These are phyloP conservation scores for Cnidoscolus chayamansa DNA, from an alignment of 441 rosid species.

Conservation along the genomic window DNA sequence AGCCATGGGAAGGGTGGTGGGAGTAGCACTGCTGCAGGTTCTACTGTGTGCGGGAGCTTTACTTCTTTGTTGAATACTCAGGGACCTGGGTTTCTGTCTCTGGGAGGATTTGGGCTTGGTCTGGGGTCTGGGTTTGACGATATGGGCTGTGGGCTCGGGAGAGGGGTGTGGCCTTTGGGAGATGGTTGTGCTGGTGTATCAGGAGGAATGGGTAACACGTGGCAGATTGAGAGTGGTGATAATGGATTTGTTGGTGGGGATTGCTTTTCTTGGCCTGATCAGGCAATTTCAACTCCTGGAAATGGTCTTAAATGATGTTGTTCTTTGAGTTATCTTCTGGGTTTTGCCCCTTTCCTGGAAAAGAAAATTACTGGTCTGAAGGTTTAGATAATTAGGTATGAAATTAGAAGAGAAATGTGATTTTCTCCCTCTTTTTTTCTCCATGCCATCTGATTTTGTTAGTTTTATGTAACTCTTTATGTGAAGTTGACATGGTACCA, in stretches of 20 bases:
- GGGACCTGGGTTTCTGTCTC: slow-evolving; percentile 59
- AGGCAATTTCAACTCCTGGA: slow-evolving; percentile 78
- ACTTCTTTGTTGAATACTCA: slow-evolving; percentile 67
- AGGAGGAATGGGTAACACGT: slow-evolving; percentile 37
- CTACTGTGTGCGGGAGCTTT: slow-evolving; percentile 45
- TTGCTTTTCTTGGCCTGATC: slow-evolving; percentile 81
- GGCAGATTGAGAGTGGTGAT: slow-evolving; percentile 81
- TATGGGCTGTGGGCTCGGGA: slow-evolving; percentile 63
- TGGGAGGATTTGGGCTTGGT: slow-evolving; percentile 67
- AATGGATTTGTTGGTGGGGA: slow-evolving; percentile 56
- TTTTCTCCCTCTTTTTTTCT: not conserved
- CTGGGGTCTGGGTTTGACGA: slow-evolving; percentile 61
- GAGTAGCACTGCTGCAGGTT: not conserved
- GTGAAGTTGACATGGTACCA: not conserved
- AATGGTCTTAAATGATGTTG: slow-evolving; percentile 56
- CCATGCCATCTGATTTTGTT: not conserved
- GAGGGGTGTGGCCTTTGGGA: slow-evolving; percentile 69
- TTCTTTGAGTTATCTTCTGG: not conserved
- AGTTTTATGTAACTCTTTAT: not conserved
- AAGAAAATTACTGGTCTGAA: not conserved
- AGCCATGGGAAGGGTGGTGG: slow-evolving; percentile 36
- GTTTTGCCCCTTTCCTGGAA: not conserved
- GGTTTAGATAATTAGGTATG: not conserved
- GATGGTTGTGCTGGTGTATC: slow-evolving; percentile 34
- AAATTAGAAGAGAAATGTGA: slow-evolving; percentile 3